Evolutionary conservation across 1,284 basidiomycete species (phyloP), one percentile per base, ranked within the genome.

Genomic region (Cryptococcus hybrid): DNA sequence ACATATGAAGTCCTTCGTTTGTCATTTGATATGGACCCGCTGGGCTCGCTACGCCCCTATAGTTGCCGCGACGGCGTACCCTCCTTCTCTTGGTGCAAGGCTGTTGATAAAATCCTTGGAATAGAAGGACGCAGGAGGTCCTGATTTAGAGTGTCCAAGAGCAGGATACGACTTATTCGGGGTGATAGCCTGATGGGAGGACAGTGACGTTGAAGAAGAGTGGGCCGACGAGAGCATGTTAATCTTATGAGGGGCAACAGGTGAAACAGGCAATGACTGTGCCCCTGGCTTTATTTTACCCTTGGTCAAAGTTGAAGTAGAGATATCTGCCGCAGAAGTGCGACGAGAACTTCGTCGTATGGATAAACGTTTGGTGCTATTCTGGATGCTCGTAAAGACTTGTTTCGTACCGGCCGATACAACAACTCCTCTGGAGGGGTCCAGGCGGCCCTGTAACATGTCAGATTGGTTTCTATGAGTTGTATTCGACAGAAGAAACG

Each of bases 41-140:
- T 44, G 3, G 47, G 15, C 43, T 24, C 18, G 18, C 18, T 18
- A 18, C 18, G 18, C 18, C 18, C 64, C 69, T 57, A 77, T 65
- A 57, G 64, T 61, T 5, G 77, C 77, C 3, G 77, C 77, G 39
- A 78, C 64, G 0, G 77, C 77, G 62, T 78, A 78, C 7, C 77
- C 77, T 18, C 77, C 77, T 55, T 78, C 77, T 40, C 75, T 63
- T 6, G 75, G 75, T 7, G 70, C 74, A 2, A 77, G 59, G n/a
- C 61, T 66, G 35, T 60, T 64, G 12, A 77, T 49, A 51, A 76
- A 69, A 52, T 77, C 75, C 34, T 71, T 56, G 15, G 72, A 72
- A 48, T 76, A 75, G 56, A 68, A 71, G 3, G 67, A 47, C 71
- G 72, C 24, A 64, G 60, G 9, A 43, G 45, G 30, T 58, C 9